These are phyloP conservation scores for Ganoderma boninense DNA, from an alignment of 1,284 basidiomycete genomes.

Conservation along the genomic window DNA sequence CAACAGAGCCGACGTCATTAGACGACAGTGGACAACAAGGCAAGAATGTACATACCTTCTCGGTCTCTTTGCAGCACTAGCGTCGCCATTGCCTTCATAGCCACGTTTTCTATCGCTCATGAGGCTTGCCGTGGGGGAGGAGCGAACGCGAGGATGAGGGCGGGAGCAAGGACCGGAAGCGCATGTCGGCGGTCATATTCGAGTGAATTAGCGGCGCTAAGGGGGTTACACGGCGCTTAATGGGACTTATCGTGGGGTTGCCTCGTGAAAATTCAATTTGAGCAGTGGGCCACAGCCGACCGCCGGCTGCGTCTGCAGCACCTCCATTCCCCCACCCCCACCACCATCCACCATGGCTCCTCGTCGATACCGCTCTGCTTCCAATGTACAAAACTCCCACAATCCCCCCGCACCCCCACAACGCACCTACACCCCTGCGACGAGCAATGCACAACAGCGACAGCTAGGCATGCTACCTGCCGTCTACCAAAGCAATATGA, in stretches of 20 bases:
- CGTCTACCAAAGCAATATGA: constrained; percentile 80
- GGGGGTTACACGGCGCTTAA: constrained; percentile 2
- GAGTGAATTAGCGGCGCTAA: neutral
- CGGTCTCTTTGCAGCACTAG: constrained; percentile 63
- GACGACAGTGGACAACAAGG: constrained; percentile 6
- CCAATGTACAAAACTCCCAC: constrained; percentile 33
- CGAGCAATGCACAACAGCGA: constrained; percentile 33
- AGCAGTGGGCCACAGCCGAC: neutral
- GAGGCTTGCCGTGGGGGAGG: neutral
- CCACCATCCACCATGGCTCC: constrained; percentile 37
- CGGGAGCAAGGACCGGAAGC: constrained; percentile 6
- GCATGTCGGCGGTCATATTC: neutral
- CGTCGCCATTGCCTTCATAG: constrained; percentile 55
- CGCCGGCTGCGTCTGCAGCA: neutral
- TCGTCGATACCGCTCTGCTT: constrained; percentile 39
- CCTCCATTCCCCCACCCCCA: constrained; percentile 15
- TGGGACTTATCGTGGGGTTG: neutral
- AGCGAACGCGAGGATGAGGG: constrained; percentile 11
- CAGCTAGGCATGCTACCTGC: constrained; percentile 36
- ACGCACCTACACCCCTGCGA: constrained; percentile 35
- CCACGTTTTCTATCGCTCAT: constrained; percentile 50
- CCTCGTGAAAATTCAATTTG: neutral
- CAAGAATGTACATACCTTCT: constrained; percentile 65
- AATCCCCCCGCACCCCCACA: constrained; percentile 30
- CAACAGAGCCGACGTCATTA: constrained; percentile 29